Evolutionary conservation across 1,284 basidiomycete species (phyloP), one percentile per base, ranked within the genome.

Genomic region (Ceratobasidium theobromae): DNA sequence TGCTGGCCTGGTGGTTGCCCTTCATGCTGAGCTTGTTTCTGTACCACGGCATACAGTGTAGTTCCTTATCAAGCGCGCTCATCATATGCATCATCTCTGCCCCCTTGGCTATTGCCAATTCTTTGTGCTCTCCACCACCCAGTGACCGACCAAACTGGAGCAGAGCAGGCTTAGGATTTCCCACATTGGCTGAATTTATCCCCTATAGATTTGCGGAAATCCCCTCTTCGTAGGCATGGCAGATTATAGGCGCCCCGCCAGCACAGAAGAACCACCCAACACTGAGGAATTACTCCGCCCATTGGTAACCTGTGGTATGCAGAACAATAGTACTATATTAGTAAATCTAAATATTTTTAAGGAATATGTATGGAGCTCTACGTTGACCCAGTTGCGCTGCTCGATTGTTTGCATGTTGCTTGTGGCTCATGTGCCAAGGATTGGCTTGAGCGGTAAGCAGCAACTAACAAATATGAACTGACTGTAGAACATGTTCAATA

Each of bases 1-100:
- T 95, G 93, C 74, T 78, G 81, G 6, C 84, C 85, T 75, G 84
- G 91, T 70, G 75, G 93, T 74, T 86, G 89, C 77, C 77, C 83
- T 74, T 79, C 88, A 69, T 83, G 93, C 79, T 16, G 81, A 80
- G 49, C 35, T 38, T 8, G 35, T 16, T 38, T n/a, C n/a, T n/a
- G n/a, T n/a, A n/a, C n/a, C n/a, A n/a, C n/a, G n/a, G n/a, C n/a
- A n/a, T n/a, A n/a, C n/a, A n/a, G n/a, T n/a, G n/a, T n/a, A n/a
- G n/a, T n/a, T n/a, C n/a, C n/a, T n/a, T n/a, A n/a, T n/a, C n/a
- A n/a, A n/a, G n/a, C n/a, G n/a, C n/a, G n/a, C n/a, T n/a, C n/a
- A n/a, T n/a, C n/a, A n/a, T n/a, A n/a, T n/a, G n/a, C n/a, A n/a
- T n/a, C n/a, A n/a, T n/a, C n/a, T n/a, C n/a, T n/a, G n/a, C n/a